Evolutionary conservation across 2,329 filamentous ascomycete species (phyloP).

Genomic region (Penicillium hordei): DNA sequence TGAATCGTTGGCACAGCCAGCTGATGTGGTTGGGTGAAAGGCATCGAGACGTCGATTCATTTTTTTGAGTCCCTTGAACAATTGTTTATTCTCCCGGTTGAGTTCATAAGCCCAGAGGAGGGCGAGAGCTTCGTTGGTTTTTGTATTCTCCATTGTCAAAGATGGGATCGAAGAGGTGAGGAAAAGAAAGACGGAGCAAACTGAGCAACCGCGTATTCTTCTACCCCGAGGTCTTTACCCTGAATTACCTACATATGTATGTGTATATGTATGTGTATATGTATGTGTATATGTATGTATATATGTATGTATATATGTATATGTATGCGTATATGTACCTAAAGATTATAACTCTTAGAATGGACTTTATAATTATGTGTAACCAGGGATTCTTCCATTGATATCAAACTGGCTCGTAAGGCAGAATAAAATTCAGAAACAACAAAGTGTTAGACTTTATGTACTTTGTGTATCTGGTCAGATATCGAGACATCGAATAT

Average conservation of each 20-base stretch:
- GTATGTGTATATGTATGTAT: too few species aligned
- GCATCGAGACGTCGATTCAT: background rate
- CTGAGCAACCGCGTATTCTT: too few species aligned
- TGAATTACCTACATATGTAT: too few species aligned
- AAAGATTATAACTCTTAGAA: too few species aligned
- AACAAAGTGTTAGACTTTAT: background rate
- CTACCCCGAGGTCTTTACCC: too few species aligned
- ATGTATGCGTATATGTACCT: too few species aligned
- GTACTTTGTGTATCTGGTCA: background rate
- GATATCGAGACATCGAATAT: background rate
- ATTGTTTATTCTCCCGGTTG: constrained; percentile 1
- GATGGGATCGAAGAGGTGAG: background rate
- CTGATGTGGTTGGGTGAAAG: background rate
- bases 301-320: too few species aligned
- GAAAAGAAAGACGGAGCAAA: too few species aligned
- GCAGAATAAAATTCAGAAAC: background rate
- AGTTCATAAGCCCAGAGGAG: constrained; percentile 9
- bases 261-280: too few species aligned
- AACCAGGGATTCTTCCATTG: too few species aligned
- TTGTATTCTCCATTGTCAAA: constrained; percentile 1
- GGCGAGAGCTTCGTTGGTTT: background rate
- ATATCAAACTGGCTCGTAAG: background rate
- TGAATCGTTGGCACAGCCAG: background rate
- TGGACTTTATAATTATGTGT: too few species aligned
- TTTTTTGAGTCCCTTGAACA: constrained; percentile 8